These are phyloP conservation scores for Aquilaria malaccensis DNA, from an alignment of 345 rosid species.

Conservation along the genomic window DNA sequence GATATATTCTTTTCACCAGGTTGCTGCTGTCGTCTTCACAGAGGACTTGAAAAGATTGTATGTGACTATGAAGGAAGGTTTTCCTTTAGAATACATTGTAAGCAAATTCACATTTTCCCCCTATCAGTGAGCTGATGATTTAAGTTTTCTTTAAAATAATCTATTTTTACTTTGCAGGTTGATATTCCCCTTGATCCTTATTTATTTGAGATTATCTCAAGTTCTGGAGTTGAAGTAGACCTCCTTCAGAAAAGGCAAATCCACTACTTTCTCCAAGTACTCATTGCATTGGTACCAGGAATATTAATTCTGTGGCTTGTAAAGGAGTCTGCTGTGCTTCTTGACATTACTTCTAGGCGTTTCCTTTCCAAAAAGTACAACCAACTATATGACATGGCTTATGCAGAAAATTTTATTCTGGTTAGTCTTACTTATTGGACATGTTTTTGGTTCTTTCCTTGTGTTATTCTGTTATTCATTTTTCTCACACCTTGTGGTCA, in stretches of 20 bases:
- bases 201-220: conserved; percentile 76
- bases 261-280: conserved; percentile 85
- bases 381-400: conserved; percentile 87
- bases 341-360: conserved; percentile 69
- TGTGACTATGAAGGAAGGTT: conserved; percentile 95
- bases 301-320: conserved; percentile 72
- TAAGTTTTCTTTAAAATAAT: too few relatives aligned
- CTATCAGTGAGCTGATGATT: too few relatives aligned
- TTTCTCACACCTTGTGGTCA: conserved; percentile 9
- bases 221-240: conserved; percentile 91
- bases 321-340: conserved; percentile 76
- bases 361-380: conserved; percentile 81
- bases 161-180: conserved; percentile 39
- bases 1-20: conserved; percentile 40
- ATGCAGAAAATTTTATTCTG: conserved; percentile 88
- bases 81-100: conserved; percentile 89
- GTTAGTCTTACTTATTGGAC: conserved; percentile 32
- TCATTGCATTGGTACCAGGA: conserved; percentile 76
- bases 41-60: conserved; percentile 86
- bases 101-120: conserved; percentile 17
- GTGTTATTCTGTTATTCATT: background rate
- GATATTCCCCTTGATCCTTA: conserved; percentile 92
- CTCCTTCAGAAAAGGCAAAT: conserved; percentile 89
- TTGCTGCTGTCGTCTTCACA: conserved; percentile 90
- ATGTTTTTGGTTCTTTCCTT: background rate